phyloP scores from a whole-genome alignment of 768 basidiomycete genomes.

The Leccinum olivaceopallidum region DNA sequence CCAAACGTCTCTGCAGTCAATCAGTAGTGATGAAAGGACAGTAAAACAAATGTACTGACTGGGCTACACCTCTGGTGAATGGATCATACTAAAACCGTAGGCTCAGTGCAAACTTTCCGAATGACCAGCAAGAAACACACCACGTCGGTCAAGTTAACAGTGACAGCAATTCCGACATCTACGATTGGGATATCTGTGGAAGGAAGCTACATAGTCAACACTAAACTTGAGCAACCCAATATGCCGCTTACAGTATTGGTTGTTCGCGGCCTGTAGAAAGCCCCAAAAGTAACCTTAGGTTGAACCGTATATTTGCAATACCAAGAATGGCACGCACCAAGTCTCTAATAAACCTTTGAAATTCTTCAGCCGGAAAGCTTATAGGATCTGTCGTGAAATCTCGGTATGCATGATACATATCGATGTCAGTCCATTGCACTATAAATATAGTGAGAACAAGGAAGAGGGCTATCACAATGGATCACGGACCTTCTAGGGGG shows the following conservation, averaged over 20 bases:
- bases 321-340: constrained; percentile 42
- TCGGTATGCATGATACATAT: constrained; percentile 66
- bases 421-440: constrained; percentile 81
- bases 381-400: constrained; percentile 70
- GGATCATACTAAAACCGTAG: constrained; percentile 54
- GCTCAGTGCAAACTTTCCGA: neutral
- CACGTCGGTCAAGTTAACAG: constrained; percentile 57
- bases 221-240: neutral
- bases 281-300: neutral
- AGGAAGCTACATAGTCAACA: neutral
- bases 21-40: neutral
- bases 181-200: constrained; percentile 64
- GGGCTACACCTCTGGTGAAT: constrained; percentile 60
- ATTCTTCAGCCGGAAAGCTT: constrained; percentile 54
- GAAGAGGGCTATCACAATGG: neutral
- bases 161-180: constrained; percentile 58
- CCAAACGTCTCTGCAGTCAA: constrained; percentile 53
- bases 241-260: constrained; percentile 23
- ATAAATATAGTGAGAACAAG: neutral
- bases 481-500: constrained; percentile 60
- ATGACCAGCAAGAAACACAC: constrained; percentile 38
- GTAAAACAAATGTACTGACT: constrained; percentile 45
- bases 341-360: constrained; percentile 50
- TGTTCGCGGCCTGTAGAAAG: constrained; percentile 13
- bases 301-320: neutral